These are phyloP conservation scores for Pulveroboletus sp. DNA, from an alignment of 768 basidiomycete genomes.

Conservation along the genomic window DNA sequence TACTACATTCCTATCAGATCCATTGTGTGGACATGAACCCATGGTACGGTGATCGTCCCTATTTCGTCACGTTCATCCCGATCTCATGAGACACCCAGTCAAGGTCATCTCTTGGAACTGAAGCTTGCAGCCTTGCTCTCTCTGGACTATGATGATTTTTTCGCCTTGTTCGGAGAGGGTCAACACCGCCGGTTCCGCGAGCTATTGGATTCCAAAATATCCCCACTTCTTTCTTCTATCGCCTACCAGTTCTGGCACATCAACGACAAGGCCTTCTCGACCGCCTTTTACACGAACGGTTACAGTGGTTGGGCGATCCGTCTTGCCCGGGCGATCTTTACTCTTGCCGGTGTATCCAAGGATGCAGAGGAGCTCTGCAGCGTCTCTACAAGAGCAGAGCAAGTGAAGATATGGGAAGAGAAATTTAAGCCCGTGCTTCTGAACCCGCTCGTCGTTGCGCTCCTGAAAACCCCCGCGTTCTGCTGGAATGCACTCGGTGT, in stretches of 20 bases:
- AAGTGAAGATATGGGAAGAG: slow-evolving; percentile 57
- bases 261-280: slow-evolving; percentile 44
- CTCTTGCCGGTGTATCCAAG: slow-evolving; percentile 50
- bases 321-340: slow-evolving; percentile 53
- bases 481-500: slow-evolving; percentile 82
- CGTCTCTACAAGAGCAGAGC: slow-evolving; percentile 50
- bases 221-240: slow-evolving; percentile 63
- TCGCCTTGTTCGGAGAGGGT: slow-evolving; percentile 63
- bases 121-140: slow-evolving; percentile 63
- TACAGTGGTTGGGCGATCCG: slow-evolving; percentile 67
- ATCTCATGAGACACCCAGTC: slow-evolving; percentile 32
- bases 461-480: slow-evolving; percentile 42
- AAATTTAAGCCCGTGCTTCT: slow-evolving; percentile 59
- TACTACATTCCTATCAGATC: slow-evolving; percentile 32
- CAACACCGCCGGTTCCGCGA: slow-evolving; percentile 53
- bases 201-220: slow-evolving; percentile 55
- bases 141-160: slow-evolving; percentile 60
- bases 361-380: slow-evolving; percentile 54
- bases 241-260: slow-evolving; percentile 77
- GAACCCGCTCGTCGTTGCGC: slow-evolving; percentile 49
- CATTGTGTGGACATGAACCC: slow-evolving; percentile 77
- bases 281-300: slow-evolving; percentile 63
- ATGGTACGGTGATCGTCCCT: slow-evolving; percentile 29
- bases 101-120: slow-evolving; percentile 74
- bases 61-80: background rate